A percentile compares a stretch with the other conserved stretches of the same genome.
Conservation (phyloP, 805 yeast species). For the Dipodascus geniculatus region DNA sequence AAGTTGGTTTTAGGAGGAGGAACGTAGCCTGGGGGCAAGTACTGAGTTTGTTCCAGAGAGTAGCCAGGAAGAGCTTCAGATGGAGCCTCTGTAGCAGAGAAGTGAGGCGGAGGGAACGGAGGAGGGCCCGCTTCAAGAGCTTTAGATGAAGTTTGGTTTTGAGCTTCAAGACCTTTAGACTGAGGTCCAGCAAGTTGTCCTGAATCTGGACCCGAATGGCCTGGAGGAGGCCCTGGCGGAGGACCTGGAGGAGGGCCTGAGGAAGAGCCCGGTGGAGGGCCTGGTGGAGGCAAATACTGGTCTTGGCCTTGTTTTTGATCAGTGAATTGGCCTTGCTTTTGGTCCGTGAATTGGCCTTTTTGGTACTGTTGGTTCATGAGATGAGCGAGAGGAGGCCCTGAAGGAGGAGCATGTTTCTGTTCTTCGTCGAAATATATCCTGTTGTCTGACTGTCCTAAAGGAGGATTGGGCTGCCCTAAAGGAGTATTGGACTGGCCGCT, state of each 20-base stretch:
- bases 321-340: not conserved
- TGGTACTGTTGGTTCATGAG: not conserved
- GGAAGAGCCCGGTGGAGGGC: not conserved
- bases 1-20: constrained; percentile 6
- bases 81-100: not conserved
- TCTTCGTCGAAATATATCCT: no score
- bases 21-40: constrained; percentile 8
- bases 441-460: not conserved
- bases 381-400: not conserved
- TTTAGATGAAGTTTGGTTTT: not conserved
- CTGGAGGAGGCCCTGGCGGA: not conserved
- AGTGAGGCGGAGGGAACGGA: not conserved
- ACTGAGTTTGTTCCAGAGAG: not conserved
- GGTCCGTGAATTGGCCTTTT: not conserved
- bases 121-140: not conserved
- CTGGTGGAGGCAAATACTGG: not conserved
- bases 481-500: not conserved
- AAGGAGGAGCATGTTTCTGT: not conserved
- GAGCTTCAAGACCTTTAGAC: not conserved
- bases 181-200: no score
- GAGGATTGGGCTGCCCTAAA: not conserved
- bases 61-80: not conserved
- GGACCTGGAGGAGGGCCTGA: not conserved
- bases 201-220: not conserved
- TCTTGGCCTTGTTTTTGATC: not conserved